A percentile compares a stretch with the other conserved stretches of the same genome.
Conservation (phyloP, 2,329 filamentous ascomycete genomes). For the Trichoderma sp. region DNA sequence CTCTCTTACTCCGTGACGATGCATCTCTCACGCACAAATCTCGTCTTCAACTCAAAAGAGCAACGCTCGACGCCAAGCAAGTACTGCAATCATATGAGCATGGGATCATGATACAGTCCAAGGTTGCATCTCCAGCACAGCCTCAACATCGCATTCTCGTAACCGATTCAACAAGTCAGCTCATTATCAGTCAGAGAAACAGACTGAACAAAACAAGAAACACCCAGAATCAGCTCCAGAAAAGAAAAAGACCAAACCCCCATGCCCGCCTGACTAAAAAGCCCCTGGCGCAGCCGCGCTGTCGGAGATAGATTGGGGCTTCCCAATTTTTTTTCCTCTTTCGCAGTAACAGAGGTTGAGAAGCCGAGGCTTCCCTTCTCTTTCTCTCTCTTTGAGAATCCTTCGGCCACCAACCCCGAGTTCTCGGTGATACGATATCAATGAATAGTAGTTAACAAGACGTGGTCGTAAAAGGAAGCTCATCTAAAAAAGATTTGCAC, state of each 20-base stretch:
- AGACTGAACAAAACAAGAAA: background rate
- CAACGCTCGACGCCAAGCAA: background rate
- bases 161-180: background rate
- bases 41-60: background rate
- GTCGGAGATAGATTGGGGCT: conserved; percentile 13
- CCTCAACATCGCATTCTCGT: background rate
- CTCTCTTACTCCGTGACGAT: too few relatives aligned
- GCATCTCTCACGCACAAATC: background rate
- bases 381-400: background rate
- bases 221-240: background rate
- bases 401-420: background rate
- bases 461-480: background rate
- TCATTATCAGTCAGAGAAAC: background rate
- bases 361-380: background rate
- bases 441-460: background rate
- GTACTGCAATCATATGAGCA: conserved; percentile 1
- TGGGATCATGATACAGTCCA: background rate
- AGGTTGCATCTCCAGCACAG: background rate
- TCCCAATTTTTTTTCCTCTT: background rate
- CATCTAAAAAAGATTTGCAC: background rate
- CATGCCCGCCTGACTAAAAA: background rate
- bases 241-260: background rate
- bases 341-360: background rate
- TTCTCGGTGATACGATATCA: background rate
- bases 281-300: background rate